Base-by-base conservation (phyloP, 2,329 filamentous ascomycete species). In the Exutisphaerella laricina region DNA sequence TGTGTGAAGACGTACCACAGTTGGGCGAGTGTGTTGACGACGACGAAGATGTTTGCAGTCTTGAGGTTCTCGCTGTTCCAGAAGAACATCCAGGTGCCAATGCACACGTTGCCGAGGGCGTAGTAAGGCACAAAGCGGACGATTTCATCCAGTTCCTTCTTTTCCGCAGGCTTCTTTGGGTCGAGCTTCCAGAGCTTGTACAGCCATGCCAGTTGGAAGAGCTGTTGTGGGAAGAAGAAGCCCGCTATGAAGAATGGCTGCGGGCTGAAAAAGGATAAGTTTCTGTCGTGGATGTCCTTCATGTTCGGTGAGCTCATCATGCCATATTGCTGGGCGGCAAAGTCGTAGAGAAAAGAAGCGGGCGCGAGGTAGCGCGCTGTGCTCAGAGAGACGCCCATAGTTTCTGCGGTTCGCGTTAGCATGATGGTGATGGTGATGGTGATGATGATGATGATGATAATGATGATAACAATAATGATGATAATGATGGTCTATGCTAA, bases 201-300 rank as follows among this genome's bases (percentile, higher is more conserved):
- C 4, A 80, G 60, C 76, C 75, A 80, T 2, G 65, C 69, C 2
- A 79, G 55, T 58, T 80, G 75, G 57, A 79, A 71, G 50, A 79
- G 55, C 56, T 80, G 76, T 57, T 80, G 76, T 0, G 75, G 75
- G 58, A 77, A 77, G 66, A 80, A 80, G 65, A 80, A 80, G 12
- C 64, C 73, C 0, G 65, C 77, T 47, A 80, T 78, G 61, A 78
- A 77, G 54, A 68, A 75, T 1, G 77, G 75, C 44, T 79, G 72
- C 0, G 77, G 77, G 1, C 68, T 73, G 65, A 75, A 80, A 56
- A 78, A 79, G 1, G 74, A 77, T 4, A 78, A 62, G 55, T 80
- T 78, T 22, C 62, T 61, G 53, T 79, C 71, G 57, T 80, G 75
- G 22, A 79, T 66, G 37, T 78, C 71, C 50, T 78, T 72, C 77